phyloP scores from a whole-genome alignment of 202 grass and related monocot species.

The Digitaria exilis region DNA sequence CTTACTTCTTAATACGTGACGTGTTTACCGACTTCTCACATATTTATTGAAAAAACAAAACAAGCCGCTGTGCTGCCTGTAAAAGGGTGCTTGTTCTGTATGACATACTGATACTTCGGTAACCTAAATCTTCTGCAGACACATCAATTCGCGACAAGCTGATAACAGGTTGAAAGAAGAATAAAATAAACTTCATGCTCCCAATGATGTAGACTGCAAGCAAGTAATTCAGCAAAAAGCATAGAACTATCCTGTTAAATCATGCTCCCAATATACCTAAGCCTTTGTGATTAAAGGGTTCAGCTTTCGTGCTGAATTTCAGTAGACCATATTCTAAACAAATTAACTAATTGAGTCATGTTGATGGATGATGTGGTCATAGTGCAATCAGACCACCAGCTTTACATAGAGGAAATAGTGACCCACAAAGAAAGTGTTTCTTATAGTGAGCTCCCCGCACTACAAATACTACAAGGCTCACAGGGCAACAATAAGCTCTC shows the following conservation, averaged over 20 bases:
- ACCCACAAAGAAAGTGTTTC: constrained; percentile 21
- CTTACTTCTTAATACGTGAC: not conserved
- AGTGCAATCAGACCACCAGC: constrained; percentile 6
- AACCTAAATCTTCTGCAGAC: not conserved
- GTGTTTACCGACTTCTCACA: not conserved
- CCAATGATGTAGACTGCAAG: not conserved
- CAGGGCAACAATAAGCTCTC: constrained; percentile 39
- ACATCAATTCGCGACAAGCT: not conserved
- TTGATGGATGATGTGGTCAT: constrained; percentile 35
- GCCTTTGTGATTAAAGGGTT: constrained; percentile 1
- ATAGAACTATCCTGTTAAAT: constrained; percentile 27
- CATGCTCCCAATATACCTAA: constrained; percentile 16
- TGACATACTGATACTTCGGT: not conserved
- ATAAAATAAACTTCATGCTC: not conserved
- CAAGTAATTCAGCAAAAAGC: not conserved
- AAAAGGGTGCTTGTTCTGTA: not conserved
- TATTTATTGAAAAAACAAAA: not conserved
- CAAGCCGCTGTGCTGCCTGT: not conserved
- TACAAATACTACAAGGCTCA: constrained; percentile 40
- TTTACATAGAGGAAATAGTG: constrained; percentile 36
- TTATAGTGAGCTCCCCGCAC: constrained; percentile 20
- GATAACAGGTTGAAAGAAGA: constrained; percentile 1
- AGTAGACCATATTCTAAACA: constrained; percentile 39
- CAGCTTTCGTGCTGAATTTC: constrained; percentile 31
- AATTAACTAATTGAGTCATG: constrained; percentile 22